These are phyloP conservation scores for Samsoniella hepiali DNA, from an alignment of 2,329 filamentous ascomycete genomes.

Conservation along the genomic window DNA sequence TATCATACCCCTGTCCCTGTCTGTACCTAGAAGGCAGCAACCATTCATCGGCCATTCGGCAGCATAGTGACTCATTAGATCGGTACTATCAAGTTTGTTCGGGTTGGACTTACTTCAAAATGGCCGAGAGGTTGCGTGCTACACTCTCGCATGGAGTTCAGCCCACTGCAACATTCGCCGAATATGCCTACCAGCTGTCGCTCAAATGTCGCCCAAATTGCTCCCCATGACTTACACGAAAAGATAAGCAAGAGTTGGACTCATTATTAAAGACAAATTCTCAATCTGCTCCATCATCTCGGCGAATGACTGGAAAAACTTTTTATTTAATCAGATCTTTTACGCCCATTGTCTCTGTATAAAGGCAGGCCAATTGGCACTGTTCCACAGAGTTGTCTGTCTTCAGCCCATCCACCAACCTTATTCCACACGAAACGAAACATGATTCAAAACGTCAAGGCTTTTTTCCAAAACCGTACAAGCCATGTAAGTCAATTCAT, in stretches of 20 bases:
- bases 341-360: too few relatives aligned
- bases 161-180: neutral
- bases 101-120: neutral
- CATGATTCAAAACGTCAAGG: neutral
- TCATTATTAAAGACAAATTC: too few relatives aligned
- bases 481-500: neutral
- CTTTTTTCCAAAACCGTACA: neutral
- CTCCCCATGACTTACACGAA: neutral
- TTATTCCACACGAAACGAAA: neutral
- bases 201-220: neutral
- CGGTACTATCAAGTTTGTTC: too few relatives aligned
- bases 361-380: neutral
- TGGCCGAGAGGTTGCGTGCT: neutral
- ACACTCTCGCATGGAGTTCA: neutral
- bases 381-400: neutral
- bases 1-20: too few relatives aligned
- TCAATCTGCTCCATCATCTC: neutral
- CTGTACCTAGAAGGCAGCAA: too few relatives aligned
- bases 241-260: neutral
- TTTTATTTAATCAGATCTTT: neutral
- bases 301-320: neutral
- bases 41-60: neutral
- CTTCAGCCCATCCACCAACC: neutral
- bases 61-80: neutral
- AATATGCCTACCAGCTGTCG: neutral